phyloP scores from a whole-genome alignment of 176 grass and related monocot genomes.

The Musa itinerans region DNA sequence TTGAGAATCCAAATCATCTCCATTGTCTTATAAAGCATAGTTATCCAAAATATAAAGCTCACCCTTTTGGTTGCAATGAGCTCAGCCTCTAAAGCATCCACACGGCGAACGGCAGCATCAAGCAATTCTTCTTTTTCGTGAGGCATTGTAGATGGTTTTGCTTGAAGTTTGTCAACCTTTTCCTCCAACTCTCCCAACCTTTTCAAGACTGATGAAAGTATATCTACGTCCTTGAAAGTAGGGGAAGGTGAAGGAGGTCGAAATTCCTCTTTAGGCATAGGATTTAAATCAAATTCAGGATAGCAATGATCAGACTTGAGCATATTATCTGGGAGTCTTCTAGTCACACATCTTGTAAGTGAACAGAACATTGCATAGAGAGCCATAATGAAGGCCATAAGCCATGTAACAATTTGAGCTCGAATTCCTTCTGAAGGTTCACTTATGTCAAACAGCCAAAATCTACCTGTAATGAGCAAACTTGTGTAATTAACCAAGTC shows the following conservation, averaged over 20 bases:
- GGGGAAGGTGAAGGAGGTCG: constrained; percentile 1
- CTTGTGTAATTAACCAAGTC: constrained; percentile 18
- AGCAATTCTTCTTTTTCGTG: constrained; percentile 11
- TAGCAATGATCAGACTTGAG: background rate
- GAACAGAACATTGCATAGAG: background rate
- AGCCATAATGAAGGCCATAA: constrained; percentile 13
- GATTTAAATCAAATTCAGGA: background rate
- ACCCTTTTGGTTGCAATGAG: constrained; percentile 18
- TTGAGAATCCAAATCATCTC: background rate
- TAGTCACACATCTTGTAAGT: background rate
- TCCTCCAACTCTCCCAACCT: constrained; percentile 3
- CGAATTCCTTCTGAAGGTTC: constrained; percentile 14
- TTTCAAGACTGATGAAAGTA: constrained; percentile 1
- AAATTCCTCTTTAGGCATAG: constrained; percentile 9
- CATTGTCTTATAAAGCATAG: background rate
- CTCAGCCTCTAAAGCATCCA: constrained; percentile 14
- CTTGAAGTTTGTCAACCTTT: constrained; percentile 5
- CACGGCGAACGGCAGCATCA: constrained; percentile 1
- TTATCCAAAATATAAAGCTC: constrained; percentile 1
- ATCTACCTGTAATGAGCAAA: constrained; percentile 33
- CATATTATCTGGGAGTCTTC: background rate
- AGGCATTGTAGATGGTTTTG: constrained; percentile 15
- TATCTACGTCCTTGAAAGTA: background rate
- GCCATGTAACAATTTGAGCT: constrained; percentile 37
- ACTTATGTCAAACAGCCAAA: constrained; percentile 20